Evolutionary conservation across 2,329 filamentous ascomycete species (phyloP).

Genomic region (Chrysosporium queenslandicum): DNA sequence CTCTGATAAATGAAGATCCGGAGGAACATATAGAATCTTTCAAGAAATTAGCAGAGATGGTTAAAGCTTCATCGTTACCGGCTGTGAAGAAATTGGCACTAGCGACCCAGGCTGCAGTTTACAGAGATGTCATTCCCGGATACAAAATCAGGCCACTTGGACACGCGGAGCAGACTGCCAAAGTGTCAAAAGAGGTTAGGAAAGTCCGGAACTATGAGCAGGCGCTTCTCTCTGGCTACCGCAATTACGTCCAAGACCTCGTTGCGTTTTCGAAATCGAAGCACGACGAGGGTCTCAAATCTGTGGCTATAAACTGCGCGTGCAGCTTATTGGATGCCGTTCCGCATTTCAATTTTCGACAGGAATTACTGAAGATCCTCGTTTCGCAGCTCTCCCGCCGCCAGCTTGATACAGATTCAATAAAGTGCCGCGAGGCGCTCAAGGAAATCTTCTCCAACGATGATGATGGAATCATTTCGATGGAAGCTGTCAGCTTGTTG

Average conservation of each 20-base stretch:
- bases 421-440: constrained; percentile 66
- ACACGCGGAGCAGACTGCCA: constrained; percentile 64
- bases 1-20: constrained; percentile 76
- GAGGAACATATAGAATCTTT: constrained; percentile 79
- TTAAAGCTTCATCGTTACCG: constrained; percentile 52
- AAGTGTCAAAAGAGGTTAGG: constrained; percentile 85
- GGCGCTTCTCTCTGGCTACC: constrained; percentile 73
- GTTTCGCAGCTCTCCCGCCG: constrained; percentile 70
- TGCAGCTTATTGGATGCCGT: constrained; percentile 71
- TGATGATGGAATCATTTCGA: constrained; percentile 76
- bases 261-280: constrained; percentile 51
- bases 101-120: constrained; percentile 77
- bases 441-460: constrained; percentile 77
- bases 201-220: constrained; percentile 78
- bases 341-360: constrained; percentile 94
- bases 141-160: constrained; percentile 80
- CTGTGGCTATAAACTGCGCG: constrained; percentile 72
- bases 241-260: constrained; percentile 69
- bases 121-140: constrained; percentile 91
- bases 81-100: constrained; percentile 78
- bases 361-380: constrained; percentile 76
- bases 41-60: constrained; percentile 65
- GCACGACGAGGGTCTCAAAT: constrained; percentile 45
- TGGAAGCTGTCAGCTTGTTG: constrained; percentile 75
- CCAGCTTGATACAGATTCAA: constrained; percentile 61